These are phyloP conservation scores for Saccharomycopsis sp. DNA, from an alignment of 805 yeast species.

Conservation along the genomic window DNA sequence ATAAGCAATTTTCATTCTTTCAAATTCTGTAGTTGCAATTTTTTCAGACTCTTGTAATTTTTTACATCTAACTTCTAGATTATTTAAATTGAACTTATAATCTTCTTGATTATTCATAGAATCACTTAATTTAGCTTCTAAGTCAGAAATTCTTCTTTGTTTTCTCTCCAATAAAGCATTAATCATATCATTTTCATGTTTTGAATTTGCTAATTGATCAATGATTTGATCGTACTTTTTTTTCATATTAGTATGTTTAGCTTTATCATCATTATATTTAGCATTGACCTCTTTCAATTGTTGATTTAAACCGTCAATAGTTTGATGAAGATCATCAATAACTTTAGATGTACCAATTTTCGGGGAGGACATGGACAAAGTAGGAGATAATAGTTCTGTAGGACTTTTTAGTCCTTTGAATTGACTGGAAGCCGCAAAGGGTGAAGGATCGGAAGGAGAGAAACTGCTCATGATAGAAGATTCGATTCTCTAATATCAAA, in stretches of 20 bases:
- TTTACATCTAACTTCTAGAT: constrained; percentile 38
- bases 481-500: too few species aligned
- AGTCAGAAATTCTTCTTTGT: constrained; percentile 55
- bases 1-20: constrained; percentile 46
- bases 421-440: too few species aligned
- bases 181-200: constrained; percentile 70
- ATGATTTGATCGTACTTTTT: constrained; percentile 43
- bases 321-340: constrained; percentile 27
- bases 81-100: constrained; percentile 37
- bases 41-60: constrained; percentile 38
- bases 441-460: too few species aligned
- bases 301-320: constrained; percentile 41
- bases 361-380: constrained; percentile 11
- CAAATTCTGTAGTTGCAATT: constrained; percentile 38
- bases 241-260: constrained; percentile 37
- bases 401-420: too few species aligned
- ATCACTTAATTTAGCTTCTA: constrained; percentile 48
- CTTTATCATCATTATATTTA: constrained; percentile 38
- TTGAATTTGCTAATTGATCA: constrained; percentile 58
- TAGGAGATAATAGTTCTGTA: constrained; percentile 7
- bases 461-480: too few species aligned
- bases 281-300: constrained; percentile 32
- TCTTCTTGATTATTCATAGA: constrained; percentile 37
- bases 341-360: constrained; percentile 18
- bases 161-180: constrained; percentile 59